Conservation (phyloP, 2,329 filamentous ascomycete species). For the Lecanicillium sp. region DNA sequence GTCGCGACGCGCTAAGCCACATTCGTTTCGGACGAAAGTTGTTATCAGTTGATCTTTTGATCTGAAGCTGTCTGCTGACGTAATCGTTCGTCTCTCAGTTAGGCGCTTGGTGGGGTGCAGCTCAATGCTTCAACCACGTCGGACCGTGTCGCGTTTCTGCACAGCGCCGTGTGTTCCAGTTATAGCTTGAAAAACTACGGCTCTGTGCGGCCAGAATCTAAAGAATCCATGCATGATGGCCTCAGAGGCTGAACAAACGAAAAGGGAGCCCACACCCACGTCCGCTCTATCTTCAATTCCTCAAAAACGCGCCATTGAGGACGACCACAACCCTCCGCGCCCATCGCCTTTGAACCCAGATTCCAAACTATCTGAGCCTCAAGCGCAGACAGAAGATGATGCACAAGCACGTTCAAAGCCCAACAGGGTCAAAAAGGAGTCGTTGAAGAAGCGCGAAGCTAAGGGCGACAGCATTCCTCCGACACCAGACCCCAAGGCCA, state of each 20-base stretch:
- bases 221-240: slow-evolving; percentile 25
- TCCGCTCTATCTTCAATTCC: slow-evolving; percentile 44
- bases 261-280: slow-evolving; percentile 36
- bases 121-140: background rate
- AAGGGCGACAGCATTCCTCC: slow-evolving; percentile 51
- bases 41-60: slow-evolving; percentile 11
- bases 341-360: slow-evolving; percentile 71
- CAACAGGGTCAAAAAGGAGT: slow-evolving; percentile 56
- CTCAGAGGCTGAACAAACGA: slow-evolving; percentile 32
- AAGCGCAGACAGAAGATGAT: slow-evolving; percentile 41
- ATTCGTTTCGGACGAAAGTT: background rate
- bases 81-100: slow-evolving; percentile 6
- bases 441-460: slow-evolving; percentile 62
- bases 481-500: slow-evolving; percentile 49
- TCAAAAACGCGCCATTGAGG: slow-evolving; percentile 61
- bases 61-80: slow-evolving; percentile 9
- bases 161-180: background rate
- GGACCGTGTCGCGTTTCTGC: background rate
- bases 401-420: slow-evolving; percentile 32
- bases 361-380: slow-evolving; percentile 36
- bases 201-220: background rate
- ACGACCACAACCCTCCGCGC: slow-evolving; percentile 63
- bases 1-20: background rate
- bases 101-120: slow-evolving; percentile 1
- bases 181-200: background rate